Evolutionary conservation across 192 early-diverging fungal genomes (phyloP).

Genomic region (Gamsiella multidivaricata): DNA sequence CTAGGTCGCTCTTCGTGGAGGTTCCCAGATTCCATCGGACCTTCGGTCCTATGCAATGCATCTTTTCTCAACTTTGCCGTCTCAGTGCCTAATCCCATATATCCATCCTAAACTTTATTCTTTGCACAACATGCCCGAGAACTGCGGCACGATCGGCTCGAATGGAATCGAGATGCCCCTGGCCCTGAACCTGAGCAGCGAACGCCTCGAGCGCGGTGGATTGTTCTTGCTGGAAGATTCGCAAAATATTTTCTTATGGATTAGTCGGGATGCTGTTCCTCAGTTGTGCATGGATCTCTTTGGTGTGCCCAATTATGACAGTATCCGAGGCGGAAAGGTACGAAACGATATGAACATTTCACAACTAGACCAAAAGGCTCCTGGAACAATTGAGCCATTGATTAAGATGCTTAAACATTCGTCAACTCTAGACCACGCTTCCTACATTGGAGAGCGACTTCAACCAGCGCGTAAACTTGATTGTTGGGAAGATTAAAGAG

Average conservation of each 20-base stretch:
- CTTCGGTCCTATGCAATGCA: slow-evolving; percentile 85
- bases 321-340: slow-evolving; percentile 83
- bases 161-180: slow-evolving; percentile 82
- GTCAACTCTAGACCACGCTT: slow-evolving; percentile 66
- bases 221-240: slow-evolving; percentile 88
- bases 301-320: slow-evolving; percentile 82
- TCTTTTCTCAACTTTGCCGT: slow-evolving; percentile 80
- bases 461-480: slow-evolving; percentile 75
- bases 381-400: background rate
- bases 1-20: slow-evolving; percentile 68
- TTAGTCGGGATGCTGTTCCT: slow-evolving; percentile 79
- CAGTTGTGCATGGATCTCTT: slow-evolving; percentile 80
- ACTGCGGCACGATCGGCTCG: slow-evolving; percentile 66
- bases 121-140: slow-evolving; percentile 79
- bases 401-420: background rate
- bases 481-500: slow-evolving; percentile 79
- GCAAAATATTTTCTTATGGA: slow-evolving; percentile 88
- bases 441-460: slow-evolving; percentile 76
- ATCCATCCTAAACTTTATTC: slow-evolving; percentile 87
- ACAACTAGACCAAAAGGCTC: too few relatives aligned
- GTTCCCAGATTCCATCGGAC: slow-evolving; percentile 80
- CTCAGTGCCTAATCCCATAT: slow-evolving; percentile 78
- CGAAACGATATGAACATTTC: background rate
- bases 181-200: slow-evolving; percentile 81
- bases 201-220: slow-evolving; percentile 86